Evolutionary conservation across 164 flowering plant species (phyloP).

Genomic region (Cinnamomum chago): DNA sequence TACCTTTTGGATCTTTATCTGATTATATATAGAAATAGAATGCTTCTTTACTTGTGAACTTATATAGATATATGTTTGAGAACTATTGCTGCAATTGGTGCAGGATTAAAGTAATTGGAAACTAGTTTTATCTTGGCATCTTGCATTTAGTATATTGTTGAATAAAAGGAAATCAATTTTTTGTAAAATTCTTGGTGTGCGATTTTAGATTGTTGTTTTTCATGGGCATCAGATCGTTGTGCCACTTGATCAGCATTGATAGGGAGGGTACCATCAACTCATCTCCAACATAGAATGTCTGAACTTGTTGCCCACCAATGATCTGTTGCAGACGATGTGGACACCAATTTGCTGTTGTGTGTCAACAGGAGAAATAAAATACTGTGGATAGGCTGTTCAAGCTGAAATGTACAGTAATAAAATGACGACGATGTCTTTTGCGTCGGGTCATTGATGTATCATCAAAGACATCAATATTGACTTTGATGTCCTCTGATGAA

Average conservation of each 20-base stretch:
- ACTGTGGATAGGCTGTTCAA: too few relatives aligned
- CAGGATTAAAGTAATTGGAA: not conserved
- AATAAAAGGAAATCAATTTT: not conserved
- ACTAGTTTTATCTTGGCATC: not conserved
- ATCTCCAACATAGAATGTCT: too few relatives aligned
- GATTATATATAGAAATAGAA: slow-evolving; percentile 2
- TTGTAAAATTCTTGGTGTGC: not conserved
- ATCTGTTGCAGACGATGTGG: too few relatives aligned
- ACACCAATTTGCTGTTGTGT: too few relatives aligned
- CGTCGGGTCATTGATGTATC: too few relatives aligned
- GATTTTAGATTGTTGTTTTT: too few relatives aligned
- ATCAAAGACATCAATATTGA: too few relatives aligned
- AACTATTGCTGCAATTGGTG: not conserved
- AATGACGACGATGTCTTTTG: too few relatives aligned
- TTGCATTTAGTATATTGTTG: not conserved
- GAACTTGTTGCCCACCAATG: too few relatives aligned
- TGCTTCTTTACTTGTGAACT: not conserved
- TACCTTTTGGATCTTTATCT: not conserved
- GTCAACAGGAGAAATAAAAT: too few relatives aligned
- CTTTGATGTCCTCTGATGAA: too few relatives aligned
- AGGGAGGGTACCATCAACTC: not conserved
- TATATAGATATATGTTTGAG: slow-evolving; percentile 1
- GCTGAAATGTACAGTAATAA: too few relatives aligned
- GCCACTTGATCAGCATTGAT: not conserved
- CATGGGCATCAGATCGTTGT: not conserved